A percentile compares a stretch with the other conserved stretches of the same genome.
Conservation (phyloP, 495 filamentous ascomycete species). For the Daldinia bambusicola region DNA sequence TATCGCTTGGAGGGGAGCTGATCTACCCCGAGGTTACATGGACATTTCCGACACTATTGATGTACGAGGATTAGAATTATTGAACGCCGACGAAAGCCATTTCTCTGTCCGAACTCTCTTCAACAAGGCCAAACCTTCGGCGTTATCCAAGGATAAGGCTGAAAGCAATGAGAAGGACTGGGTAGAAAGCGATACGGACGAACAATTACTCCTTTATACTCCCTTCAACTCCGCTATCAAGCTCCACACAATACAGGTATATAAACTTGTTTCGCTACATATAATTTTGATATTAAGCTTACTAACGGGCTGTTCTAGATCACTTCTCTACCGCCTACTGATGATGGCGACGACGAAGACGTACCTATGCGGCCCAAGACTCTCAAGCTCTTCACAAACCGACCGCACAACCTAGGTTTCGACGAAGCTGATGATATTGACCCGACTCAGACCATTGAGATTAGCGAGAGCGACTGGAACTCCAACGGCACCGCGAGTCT, state of each 20-base stretch:
- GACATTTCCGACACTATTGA: constrained; percentile 88
- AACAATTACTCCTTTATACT: constrained; percentile 93
- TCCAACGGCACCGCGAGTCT: constrained; percentile 86
- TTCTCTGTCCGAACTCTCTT: constrained; percentile 79
- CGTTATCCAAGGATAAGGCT: constrained; percentile 71
- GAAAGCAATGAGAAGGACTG: constrained; percentile 71
- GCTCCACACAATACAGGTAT: constrained; percentile 80
- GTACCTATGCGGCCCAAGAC: constrained; percentile 85
- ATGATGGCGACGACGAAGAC: constrained; percentile 73
- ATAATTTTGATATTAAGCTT: constrained; percentile 34
- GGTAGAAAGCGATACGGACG: constrained; percentile 99
- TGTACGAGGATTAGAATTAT: constrained; percentile 79
- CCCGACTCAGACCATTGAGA: constrained; percentile 77
- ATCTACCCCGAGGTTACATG: constrained; percentile 79
- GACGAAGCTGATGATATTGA: constrained; percentile 91
- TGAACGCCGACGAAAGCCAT: constrained; percentile 81
- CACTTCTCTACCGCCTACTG: constrained; percentile 77
- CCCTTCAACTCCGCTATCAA: constrained; percentile 91
- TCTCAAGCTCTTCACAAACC: constrained; percentile 85
- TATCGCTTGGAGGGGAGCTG: constrained; percentile 73
- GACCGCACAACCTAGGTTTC: constrained; percentile 88
- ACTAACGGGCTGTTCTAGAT: constrained; percentile 62
- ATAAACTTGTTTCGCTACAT: neutral
- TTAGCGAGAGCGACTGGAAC: constrained; percentile 86
- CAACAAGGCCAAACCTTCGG: constrained; percentile 70